Evolutionary conservation across 163 green algal genomes (phyloP).

Genomic region (Scenedesmus sp.): DNA sequence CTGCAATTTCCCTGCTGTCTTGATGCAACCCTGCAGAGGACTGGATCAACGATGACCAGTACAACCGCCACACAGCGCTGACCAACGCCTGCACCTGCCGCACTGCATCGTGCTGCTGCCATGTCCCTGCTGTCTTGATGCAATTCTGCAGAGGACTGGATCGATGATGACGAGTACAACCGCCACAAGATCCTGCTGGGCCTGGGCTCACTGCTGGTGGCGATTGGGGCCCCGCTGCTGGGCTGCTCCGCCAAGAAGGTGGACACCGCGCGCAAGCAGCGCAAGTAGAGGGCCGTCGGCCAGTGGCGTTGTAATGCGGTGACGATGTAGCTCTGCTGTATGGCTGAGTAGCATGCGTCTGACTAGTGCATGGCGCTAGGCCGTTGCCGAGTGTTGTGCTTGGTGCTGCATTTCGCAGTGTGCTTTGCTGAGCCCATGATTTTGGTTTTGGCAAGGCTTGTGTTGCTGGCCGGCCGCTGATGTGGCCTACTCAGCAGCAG

Average conservation of each 20-base stretch:
- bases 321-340: neutral
- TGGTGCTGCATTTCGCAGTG: no score
- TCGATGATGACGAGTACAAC: slow-evolving; percentile 42
- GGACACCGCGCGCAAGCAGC: slow-evolving; percentile 48
- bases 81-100: no score
- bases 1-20: neutral
- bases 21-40: neutral
- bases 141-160: neutral
- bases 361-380: no score
- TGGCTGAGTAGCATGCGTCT: neutral
- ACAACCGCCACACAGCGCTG: no score
- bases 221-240: slow-evolving; percentile 31
- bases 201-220: slow-evolving; percentile 30
- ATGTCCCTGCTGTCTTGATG: neutral
- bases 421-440: neutral
- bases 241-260: slow-evolving; percentile 38
- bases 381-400: no score
- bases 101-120: neutral
- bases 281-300: slow-evolving; percentile 11
- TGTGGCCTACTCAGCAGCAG: neutral
- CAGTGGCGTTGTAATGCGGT: neutral
- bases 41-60: no score
- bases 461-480: neutral
- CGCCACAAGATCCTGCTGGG: slow-evolving; percentile 35
- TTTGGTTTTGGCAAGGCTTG: neutral